Conservation (phyloP, 805 yeast species). For the Sugiyamaella qingdaonensis region DNA sequence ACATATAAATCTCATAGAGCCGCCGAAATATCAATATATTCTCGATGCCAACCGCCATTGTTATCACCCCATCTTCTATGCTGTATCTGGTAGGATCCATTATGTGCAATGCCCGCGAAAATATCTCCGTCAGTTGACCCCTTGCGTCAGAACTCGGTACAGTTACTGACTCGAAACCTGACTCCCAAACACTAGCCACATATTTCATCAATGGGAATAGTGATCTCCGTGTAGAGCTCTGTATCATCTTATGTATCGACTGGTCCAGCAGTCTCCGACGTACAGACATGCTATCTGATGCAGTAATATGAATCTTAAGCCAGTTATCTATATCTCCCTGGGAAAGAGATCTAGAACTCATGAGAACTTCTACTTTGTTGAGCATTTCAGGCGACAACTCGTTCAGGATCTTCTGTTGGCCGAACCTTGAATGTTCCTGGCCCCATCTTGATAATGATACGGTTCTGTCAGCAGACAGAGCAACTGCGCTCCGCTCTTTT, state of each 20-base stretch:
- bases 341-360: conserved; percentile 19
- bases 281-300: conserved; percentile 14
- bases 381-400: conserved; percentile 11
- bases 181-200: conserved; percentile 25
- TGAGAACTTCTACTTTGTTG: conserved; percentile 12
- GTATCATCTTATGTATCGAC: conserved; percentile 21
- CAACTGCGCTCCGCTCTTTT: neutral
- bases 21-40: conserved; percentile 23
- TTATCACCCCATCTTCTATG: conserved; percentile 17
- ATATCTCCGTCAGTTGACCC: conserved; percentile 22
- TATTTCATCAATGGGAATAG: conserved; percentile 26
- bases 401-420: conserved; percentile 3
- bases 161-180: conserved; percentile 23
- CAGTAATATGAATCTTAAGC: conserved; percentile 18
- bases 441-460: conserved; percentile 8
- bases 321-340: conserved; percentile 22
- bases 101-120: conserved; percentile 24
- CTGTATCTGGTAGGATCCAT: conserved; percentile 22
- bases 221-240: conserved; percentile 21
- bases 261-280: conserved; percentile 18
- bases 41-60: conserved; percentile 25
- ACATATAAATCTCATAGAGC: conserved; percentile 22
- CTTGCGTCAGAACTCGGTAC: conserved; percentile 21
- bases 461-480: neutral
- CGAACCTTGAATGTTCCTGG: conserved; percentile 9